Evolutionary conservation across 768 basidiomycete genomes (phyloP).

Genomic region (Pleurotus salmoneostramineus): DNA sequence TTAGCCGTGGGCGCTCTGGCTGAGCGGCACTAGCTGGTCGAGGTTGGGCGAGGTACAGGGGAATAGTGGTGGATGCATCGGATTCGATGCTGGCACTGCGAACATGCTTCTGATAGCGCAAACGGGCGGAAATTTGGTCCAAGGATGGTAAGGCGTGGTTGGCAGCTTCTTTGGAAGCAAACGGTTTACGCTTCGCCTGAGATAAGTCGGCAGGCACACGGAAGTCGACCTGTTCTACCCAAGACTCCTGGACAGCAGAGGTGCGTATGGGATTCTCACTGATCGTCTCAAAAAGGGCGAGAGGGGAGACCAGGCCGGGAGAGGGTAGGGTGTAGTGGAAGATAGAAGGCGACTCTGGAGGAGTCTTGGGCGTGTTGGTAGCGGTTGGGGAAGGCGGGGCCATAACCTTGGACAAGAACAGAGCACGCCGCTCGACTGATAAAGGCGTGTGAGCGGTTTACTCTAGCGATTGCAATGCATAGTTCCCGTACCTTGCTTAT

Average conservation of each 20-base stretch:
- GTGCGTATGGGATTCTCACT: conserved; percentile 26
- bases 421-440: conserved; percentile 67
- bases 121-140: conserved; percentile 69
- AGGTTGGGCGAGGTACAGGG: conserved; percentile 22
- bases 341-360: conserved; percentile 66
- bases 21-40: conserved; percentile 16
- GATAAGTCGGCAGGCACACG: conserved; percentile 28
- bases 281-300: conserved; percentile 52
- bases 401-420: conserved; percentile 70
- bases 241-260: conserved; percentile 29
- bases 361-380: conserved; percentile 54
- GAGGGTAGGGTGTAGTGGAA: conserved; percentile 70
- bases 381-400: conserved; percentile 65
- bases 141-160: conserved; percentile 53
- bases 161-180: conserved; percentile 10
- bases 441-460: neutral
- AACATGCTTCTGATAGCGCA: conserved; percentile 37
- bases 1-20: conserved; percentile 19
- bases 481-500: conserved; percentile 60
- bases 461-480: neutral
- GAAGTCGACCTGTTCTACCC: conserved; percentile 71
- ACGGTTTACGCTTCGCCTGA: conserved; percentile 12
- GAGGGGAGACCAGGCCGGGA: conserved; percentile 60
- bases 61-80: conserved; percentile 22
- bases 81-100: conserved; percentile 5